These are phyloP conservation scores for Colletotrichum camelliae DNA, from an alignment of 2,329 filamentous ascomycete genomes.

Conservation along the genomic window DNA sequence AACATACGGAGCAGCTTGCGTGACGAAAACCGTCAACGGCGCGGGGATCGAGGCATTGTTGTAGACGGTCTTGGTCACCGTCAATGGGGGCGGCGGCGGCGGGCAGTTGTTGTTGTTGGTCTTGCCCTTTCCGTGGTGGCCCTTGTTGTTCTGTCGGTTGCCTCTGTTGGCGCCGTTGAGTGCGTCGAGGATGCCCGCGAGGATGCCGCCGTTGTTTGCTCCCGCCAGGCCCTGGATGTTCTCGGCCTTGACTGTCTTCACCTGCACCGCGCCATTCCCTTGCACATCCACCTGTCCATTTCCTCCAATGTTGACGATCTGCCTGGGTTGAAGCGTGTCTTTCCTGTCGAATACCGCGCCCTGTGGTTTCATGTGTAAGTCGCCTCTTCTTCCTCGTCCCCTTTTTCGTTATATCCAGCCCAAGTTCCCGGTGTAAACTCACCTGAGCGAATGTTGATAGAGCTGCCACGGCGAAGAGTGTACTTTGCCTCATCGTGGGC, in stretches of 20 bases:
- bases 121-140: slow-evolving; percentile 7
- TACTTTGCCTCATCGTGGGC: slow-evolving; percentile 25
- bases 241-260: slow-evolving; percentile 11
- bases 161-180: slow-evolving; percentile 12
- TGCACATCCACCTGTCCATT: slow-evolving; percentile 2
- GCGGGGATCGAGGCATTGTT: slow-evolving; percentile 10
- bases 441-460: slow-evolving; percentile 24
- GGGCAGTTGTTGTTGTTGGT: not conserved
- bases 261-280: not conserved
- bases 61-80: slow-evolving; percentile 7
- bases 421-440: not conserved
- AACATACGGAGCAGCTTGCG: slow-evolving; percentile 5
- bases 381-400: not conserved
- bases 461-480: slow-evolving; percentile 22
- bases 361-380: slow-evolving; percentile 6
- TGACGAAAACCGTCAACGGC: slow-evolving; percentile 16
- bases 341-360: slow-evolving; percentile 10
- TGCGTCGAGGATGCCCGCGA: slow-evolving; percentile 17
- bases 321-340: slow-evolving; percentile 2
- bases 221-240: not conserved
- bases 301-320: slow-evolving; percentile 10
- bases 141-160: not conserved
- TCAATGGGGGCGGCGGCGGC: not conserved
- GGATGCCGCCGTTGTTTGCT: not conserved
- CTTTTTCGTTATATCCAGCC: not conserved